Conservation (phyloP, 768 basidiomycete genomes). For the Solioccasus polychromus region DNA sequence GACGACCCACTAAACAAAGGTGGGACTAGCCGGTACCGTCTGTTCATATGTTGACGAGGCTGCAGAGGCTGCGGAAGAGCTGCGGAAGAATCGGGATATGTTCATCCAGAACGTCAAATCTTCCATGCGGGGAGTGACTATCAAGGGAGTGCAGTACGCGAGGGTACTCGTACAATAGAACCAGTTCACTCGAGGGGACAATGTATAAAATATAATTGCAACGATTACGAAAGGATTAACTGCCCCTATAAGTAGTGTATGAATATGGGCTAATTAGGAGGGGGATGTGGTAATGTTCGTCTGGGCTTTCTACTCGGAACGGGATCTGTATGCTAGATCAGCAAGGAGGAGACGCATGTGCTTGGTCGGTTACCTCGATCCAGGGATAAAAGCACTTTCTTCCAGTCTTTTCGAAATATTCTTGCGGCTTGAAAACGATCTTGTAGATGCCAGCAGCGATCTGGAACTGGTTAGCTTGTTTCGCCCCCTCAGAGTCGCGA, state of each 20-base stretch:
- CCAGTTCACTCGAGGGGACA: not conserved
- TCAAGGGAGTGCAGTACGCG: conserved; percentile 81
- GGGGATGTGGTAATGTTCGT: conserved; percentile 89
- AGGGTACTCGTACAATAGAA: conserved; percentile 58
- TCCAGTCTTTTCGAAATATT: conserved; percentile 68
- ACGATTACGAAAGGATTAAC: conserved; percentile 40
- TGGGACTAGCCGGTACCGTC: conserved; percentile 32
- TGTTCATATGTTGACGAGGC: conserved; percentile 7
- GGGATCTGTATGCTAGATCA: conserved; percentile 53
- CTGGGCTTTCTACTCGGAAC: conserved; percentile 67
- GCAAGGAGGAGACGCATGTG: not conserved
- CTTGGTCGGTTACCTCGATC: conserved; percentile 64
- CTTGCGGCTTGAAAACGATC: conserved; percentile 78
- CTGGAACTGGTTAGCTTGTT: conserved; percentile 37
- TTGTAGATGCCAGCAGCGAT: conserved; percentile 65
- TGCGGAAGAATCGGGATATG: conserved; percentile 81
- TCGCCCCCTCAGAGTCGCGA: conserved; percentile 42
- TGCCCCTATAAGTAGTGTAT: conserved; percentile 92
- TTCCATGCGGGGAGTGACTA: conserved; percentile 77
- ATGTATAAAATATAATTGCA: conserved; percentile 6
- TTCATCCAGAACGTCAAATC: conserved; percentile 84
- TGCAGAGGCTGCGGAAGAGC: conserved; percentile 92
- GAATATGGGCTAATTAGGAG: conserved; percentile 90
- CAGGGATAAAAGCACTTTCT: conserved; percentile 83
- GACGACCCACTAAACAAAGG: conserved; percentile 99